Conservation (phyloP, 768 basidiomycete genomes). For the Auricularia sp. region DNA sequence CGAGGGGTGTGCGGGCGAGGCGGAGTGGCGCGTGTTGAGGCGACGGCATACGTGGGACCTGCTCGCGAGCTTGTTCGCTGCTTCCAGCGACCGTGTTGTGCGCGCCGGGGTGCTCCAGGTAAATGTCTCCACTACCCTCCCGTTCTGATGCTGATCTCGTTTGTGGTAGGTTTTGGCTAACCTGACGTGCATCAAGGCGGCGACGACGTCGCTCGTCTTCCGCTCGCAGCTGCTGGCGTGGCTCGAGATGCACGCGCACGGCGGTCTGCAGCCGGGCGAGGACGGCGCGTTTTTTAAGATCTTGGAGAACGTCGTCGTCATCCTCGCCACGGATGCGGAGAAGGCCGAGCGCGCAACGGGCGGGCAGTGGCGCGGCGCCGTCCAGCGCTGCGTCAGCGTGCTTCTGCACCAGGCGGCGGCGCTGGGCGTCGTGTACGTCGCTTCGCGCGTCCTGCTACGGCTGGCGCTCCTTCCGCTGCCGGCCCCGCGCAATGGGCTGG, state of each 20-base stretch:
- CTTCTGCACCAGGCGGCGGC: constrained; percentile 26
- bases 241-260: constrained; percentile 65
- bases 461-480: constrained; percentile 3
- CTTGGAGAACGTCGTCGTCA: constrained; percentile 22
- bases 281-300: constrained; percentile 17
- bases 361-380: constrained; percentile 49
- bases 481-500: no score
- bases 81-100: constrained; percentile 38
- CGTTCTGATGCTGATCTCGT: neutral
- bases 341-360: constrained; percentile 46
- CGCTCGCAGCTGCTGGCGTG: constrained; percentile 67
- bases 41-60: constrained; percentile 84
- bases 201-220: constrained; percentile 58
- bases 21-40: constrained; percentile 75
- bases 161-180: constrained; percentile 60
- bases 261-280: constrained; percentile 11
- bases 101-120: constrained; percentile 61
- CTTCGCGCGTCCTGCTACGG: constrained; percentile 11
- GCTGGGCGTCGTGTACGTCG: constrained; percentile 8
- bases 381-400: constrained; percentile 41
- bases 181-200: constrained; percentile 58
- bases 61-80: constrained; percentile 68
- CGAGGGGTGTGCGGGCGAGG: constrained; percentile 63
- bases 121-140: neutral
- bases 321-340: constrained; percentile 20